Base-by-base conservation (phyloP, 371 early-diverging fungal genomes). In the Gilbertella persicaria region DNA sequence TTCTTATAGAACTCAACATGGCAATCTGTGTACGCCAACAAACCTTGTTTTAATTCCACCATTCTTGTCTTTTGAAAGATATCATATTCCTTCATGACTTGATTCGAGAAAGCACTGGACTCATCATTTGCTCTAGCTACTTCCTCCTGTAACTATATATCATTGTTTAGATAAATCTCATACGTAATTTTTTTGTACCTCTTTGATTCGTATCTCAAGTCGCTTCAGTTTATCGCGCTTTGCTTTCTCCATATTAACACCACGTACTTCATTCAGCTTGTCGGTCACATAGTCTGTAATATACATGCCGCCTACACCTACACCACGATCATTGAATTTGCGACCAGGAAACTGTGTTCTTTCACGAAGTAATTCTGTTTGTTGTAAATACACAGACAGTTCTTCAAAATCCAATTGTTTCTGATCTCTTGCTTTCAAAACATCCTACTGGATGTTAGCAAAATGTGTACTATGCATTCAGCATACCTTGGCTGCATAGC, bases 391-490 rank as follows among this genome's bases (percentile, higher is more conserved):
- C 37, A 76, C 79, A 2, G 88, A 82, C 24, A 96, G 74, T 39
- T 90, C 96, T 71, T 96, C 96, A 68, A 84, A 87, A 73, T 96
- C 97, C 2, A 94, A 78, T 70, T 96, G 96, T 69, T 95, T 96
- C 66, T 95, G 94, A 70, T 96, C 97, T n/a, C 96, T 80, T 45
- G 83, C 75, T 52, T 85, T 86, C 26, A 96, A 76, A 19, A 90
- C 71, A 67, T 57, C 86, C 87, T 89, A 46, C 14, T 28, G 7
- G 12, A 21, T n/a, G 13, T 16, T 23, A 46, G 23, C 19, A 16
- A 13, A 28, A 21, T 12, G 45, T 29, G n/a, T n/a, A n/a, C n/a
- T n/a, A n/a, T n/a, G n/a, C n/a, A n/a, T 19, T 16, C n/a, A 10
- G 42, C 14, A 53, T 75, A 88, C 91, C 82, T 92, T 92, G 29